These are phyloP conservation scores for Aspergillus ellipticus DNA, from an alignment of 495 filamentous ascomycete species.

Conservation along the genomic window DNA sequence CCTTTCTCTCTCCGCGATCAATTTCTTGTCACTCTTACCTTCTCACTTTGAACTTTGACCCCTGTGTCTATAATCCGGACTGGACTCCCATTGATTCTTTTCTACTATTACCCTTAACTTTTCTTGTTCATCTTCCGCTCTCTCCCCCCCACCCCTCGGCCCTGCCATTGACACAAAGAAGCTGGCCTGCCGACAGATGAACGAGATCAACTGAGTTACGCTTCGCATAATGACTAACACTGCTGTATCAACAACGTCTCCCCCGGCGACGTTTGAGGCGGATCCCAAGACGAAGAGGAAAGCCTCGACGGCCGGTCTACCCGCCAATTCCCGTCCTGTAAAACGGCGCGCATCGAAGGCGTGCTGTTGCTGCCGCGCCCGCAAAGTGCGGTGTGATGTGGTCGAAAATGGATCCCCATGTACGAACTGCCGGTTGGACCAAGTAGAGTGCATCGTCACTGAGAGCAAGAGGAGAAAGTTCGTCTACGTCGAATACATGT, in stretches of 20 bases:
- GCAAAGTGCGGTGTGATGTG: constrained; percentile 94
- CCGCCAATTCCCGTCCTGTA: constrained; percentile 50
- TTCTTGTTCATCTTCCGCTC: constrained; percentile 1
- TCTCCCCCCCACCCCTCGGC: constrained; percentile 3
- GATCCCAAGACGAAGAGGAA: constrained; percentile 42
- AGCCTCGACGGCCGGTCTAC: constrained; percentile 38
- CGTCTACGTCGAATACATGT: constrained; percentile 21
- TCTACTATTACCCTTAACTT: not conserved
- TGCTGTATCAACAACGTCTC: constrained; percentile 21
- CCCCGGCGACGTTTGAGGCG: constrained; percentile 22
- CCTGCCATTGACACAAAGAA: constrained; percentile 16
- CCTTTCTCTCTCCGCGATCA: not conserved
- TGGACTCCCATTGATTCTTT: not conserved
- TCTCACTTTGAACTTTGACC: too few relatives aligned
- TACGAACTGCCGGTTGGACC: constrained; percentile 84
- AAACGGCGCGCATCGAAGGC: constrained; percentile 85
- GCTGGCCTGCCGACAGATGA: constrained; percentile 9
- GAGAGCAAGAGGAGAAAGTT: constrained; percentile 85
- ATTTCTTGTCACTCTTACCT: too few relatives aligned
- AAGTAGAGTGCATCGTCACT: constrained; percentile 82
- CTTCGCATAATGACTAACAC: constrained; percentile 25
- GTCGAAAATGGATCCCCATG: constrained; percentile 83
- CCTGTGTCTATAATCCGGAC: too few relatives aligned
- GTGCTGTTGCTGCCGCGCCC: constrained; percentile 78
- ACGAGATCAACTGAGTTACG: constrained; percentile 2